phyloP scores from a whole-genome alignment of 192 early-diverging fungal species.

The Coemansia sp. region DNA sequence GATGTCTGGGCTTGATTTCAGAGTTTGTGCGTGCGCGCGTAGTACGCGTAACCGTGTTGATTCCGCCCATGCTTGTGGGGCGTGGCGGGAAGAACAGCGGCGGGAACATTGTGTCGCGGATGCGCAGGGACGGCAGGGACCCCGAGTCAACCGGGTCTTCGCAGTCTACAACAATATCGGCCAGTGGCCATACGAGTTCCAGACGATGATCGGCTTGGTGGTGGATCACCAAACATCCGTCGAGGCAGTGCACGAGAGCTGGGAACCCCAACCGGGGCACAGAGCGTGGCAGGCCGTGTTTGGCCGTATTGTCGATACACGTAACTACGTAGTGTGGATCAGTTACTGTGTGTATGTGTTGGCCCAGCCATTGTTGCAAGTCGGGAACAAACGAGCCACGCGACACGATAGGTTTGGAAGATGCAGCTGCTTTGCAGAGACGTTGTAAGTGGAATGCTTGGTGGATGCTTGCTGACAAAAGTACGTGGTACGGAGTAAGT shows the following conservation, averaged over 20 bases:
- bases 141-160: constrained; percentile 13
- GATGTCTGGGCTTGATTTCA: not conserved
- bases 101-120: constrained; percentile 29
- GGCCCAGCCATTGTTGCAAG: constrained; percentile 26
- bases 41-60: constrained; percentile 10
- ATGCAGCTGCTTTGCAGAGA: not conserved
- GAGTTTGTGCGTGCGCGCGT: not conserved
- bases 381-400: constrained; percentile 6
- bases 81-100: constrained; percentile 20
- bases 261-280: constrained; percentile 22
- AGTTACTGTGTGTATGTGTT: not conserved
- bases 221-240: constrained; percentile 28
- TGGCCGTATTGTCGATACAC: constrained; percentile 31
- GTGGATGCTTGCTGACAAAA: constrained; percentile 25
- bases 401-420: not conserved
- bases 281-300: constrained; percentile 25
- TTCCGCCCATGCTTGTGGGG: constrained; percentile 32
- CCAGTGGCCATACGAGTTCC: constrained; percentile 46
- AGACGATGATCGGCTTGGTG: not conserved
- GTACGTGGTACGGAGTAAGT: constrained; percentile 8
- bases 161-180: constrained; percentile 12
- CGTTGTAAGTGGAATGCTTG: constrained; percentile 23
- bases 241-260: constrained; percentile 16
- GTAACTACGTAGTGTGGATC: not conserved
- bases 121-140: constrained; percentile 4